phyloP scores from a whole-genome alignment of 2,329 filamentous ascomycete genomes.

The Lecanicillium sp. region DNA sequence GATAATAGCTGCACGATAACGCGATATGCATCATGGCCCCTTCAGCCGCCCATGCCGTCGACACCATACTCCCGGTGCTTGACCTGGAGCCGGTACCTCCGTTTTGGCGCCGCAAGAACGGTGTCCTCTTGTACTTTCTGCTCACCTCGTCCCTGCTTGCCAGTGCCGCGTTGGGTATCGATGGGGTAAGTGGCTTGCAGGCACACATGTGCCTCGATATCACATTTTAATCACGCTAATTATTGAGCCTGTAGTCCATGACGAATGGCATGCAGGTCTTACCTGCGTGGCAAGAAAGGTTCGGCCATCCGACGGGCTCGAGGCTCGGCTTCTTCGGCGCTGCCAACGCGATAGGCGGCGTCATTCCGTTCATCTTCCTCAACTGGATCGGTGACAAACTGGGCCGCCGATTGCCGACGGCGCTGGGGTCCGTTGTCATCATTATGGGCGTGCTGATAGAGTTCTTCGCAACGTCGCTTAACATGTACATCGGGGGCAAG shows the following conservation, averaged over 20 bases:
- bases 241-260: slow-evolving; percentile 25
- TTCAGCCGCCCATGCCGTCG: slow-evolving; percentile 25
- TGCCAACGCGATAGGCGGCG: slow-evolving; percentile 34
- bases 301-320: slow-evolving; percentile 32
- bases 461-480: slow-evolving; percentile 28
- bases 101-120: slow-evolving; percentile 35
- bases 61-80: slow-evolving; percentile 26
- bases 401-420: slow-evolving; percentile 30
- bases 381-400: slow-evolving; percentile 30
- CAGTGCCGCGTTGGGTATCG: slow-evolving; percentile 36
- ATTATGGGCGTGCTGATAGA: slow-evolving; percentile 31
- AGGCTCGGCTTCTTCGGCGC: slow-evolving; percentile 34
- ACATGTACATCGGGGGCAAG: slow-evolving; percentile 34
- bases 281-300: slow-evolving; percentile 31
- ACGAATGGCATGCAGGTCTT: slow-evolving; percentile 36
- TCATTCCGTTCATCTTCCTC: slow-evolving; percentile 31
- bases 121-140: slow-evolving; percentile 36
- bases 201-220: not conserved
- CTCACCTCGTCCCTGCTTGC: slow-evolving; percentile 37
- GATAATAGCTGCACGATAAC: slow-evolving; percentile 4
- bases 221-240: not conserved
- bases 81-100: slow-evolving; percentile 26
- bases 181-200: slow-evolving; percentile 29
- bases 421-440: slow-evolving; percentile 33
- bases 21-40: slow-evolving; percentile 25